Base-by-base conservation (phyloP, 331 rosid species). In the Erythrophleum ivorense region DNA sequence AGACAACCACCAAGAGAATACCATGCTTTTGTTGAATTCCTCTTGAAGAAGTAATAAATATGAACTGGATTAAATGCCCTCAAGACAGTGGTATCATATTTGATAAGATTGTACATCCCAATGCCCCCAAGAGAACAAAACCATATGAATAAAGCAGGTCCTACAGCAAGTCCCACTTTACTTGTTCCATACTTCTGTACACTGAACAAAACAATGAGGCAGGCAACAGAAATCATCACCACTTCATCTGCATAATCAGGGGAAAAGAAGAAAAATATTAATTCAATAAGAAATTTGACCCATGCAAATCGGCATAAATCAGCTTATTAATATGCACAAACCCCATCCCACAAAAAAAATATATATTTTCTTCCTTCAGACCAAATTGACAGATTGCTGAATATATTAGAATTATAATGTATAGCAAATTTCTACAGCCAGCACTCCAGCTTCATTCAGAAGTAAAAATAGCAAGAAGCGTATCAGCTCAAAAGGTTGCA, bases 131-230 rank as follows among this genome's bases (percentile, higher is more conserved):
- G 98, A 71, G 88, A 90, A 88, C 97, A 96, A 85, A 94, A 96
- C 99, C 99, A 96, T 85, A 94, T 31, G 79, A 94, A 89, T 75
- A 96, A 89, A 78, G 99, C 97, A 77, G 99, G 99, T 82, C 99
- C 99, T 18, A 96, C 92, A 79, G 58, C 91, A 73, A 96, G 92
- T 85, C 99, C 99, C 86, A 94, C 92, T 91, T 96, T 96, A 88
- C 99, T 96, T 66, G 99, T 94, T 80, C 99, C 99, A 79, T 87
- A 96, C 89, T 94, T 94, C 89, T 96, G 99, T 67, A 96, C 91
- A 71, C 98, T 96, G 91, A 96, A 96, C 82, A 96, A 88, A 88
- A 94, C 54, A 55, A 96, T 76, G 75, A 96, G 97, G 89, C 89
- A 92, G 19, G 97, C 90, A 82, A 92, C 94, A 79, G 99, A 94